Evolutionary conservation across 495 filamentous ascomycete species (phyloP).

Genomic region (Choiromyces venosus): DNA sequence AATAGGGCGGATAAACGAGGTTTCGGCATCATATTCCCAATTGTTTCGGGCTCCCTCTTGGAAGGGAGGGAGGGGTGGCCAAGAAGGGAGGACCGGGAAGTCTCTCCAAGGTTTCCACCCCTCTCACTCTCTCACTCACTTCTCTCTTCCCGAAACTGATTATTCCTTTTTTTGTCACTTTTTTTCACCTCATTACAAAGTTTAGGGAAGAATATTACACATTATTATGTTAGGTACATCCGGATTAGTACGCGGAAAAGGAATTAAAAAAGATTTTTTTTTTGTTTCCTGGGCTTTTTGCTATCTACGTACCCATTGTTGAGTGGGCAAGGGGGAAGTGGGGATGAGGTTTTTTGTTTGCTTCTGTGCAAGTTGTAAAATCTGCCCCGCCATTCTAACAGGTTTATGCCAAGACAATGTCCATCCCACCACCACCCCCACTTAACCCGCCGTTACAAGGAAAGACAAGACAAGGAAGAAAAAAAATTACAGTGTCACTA

Average conservation of each 20-base stretch:
- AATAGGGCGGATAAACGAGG: conserved; percentile 30
- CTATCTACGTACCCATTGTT: background rate
- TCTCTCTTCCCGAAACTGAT: background rate
- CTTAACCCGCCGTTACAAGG: background rate
- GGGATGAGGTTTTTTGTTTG: conserved; percentile 3
- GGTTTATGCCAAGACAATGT: conserved; percentile 30
- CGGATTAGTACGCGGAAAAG: conserved; percentile 2
- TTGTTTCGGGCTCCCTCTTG: conserved; percentile 28
- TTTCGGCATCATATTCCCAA: conserved; percentile 22
- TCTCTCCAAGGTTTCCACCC: background rate
- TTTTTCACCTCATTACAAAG: background rate
- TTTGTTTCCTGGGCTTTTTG: background rate
- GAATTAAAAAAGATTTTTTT: background rate
- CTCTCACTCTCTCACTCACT: background rate
- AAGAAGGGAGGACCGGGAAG: background rate
- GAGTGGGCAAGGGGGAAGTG: background rate
- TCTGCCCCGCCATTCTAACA: background rate
- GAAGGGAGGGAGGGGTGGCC: background rate
- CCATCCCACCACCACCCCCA: conserved; percentile 22
- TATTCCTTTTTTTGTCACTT: background rate
- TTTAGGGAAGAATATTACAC: background rate
- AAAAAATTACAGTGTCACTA: background rate
- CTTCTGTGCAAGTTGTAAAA: background rate
- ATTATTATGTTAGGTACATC: conserved; percentile 2
- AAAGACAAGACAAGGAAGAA: background rate